Evolutionary conservation across 768 basidiomycete genomes (phyloP).

Genomic region (Tremella yokohamensis): DNA sequence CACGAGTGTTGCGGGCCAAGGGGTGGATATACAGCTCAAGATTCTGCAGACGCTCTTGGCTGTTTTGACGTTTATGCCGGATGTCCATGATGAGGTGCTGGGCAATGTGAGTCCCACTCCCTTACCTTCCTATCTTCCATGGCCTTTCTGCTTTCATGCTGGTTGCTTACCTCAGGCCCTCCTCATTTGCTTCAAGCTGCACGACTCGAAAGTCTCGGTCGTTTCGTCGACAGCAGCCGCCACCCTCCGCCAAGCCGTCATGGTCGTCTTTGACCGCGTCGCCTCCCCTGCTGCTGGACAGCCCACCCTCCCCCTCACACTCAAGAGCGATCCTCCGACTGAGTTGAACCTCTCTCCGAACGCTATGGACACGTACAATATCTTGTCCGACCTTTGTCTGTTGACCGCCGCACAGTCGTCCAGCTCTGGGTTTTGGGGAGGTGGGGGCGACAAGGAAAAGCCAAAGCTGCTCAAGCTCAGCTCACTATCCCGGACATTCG

Average conservation of each 20-base stretch:
- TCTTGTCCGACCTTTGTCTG: constrained; percentile 89
- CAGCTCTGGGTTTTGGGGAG: constrained; percentile 21
- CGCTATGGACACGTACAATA: constrained; percentile 75
- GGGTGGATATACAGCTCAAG: constrained; percentile 92
- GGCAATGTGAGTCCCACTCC: constrained; percentile 63
- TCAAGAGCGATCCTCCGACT: constrained; percentile 23
- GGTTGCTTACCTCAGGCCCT: constrained; percentile 61
- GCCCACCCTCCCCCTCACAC: constrained; percentile 15
- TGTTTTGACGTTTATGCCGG: constrained; percentile 80
- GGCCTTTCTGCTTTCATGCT: neutral
- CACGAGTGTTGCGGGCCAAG: constrained; percentile 82
- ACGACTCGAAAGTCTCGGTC: constrained; percentile 91
- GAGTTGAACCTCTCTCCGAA: constrained; percentile 63
- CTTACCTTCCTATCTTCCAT: neutral
- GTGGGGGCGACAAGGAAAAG: constrained; percentile 54
- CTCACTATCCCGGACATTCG: constrained; percentile 84
- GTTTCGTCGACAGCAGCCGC: constrained; percentile 97
- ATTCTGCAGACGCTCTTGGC: constrained; percentile 89
- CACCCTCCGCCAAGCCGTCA: constrained; percentile 88
- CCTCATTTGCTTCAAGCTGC: constrained; percentile 88
- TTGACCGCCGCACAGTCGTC: constrained; percentile 55
- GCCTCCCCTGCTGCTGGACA: constrained; percentile 8
- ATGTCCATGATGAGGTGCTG: constrained; percentile 72
- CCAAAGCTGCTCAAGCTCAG: constrained; percentile 78
- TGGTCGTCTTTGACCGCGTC: constrained; percentile 97